Base-by-base conservation (phyloP, 2,329 filamentous ascomycete species). In the Stromatinia cepivora region DNA sequence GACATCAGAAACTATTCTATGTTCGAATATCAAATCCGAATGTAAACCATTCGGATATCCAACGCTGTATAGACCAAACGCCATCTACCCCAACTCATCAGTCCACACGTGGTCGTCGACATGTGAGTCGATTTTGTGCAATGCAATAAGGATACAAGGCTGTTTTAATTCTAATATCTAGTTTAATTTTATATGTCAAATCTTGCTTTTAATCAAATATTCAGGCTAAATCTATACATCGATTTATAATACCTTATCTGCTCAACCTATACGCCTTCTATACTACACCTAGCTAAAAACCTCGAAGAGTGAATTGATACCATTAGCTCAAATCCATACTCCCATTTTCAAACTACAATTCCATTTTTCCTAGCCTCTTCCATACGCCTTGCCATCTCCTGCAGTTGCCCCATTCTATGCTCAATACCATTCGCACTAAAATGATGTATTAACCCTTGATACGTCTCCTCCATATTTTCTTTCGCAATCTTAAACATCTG, bases 401-500 rank as follows among this genome's bases (percentile, higher is more conserved):
- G 28, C 54, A 69, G 50, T 17, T 50, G 39, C 28, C 5, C 28
- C 31, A 57, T 4, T 17, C 59, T 31, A 15, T 70, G 15, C 5
- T 72, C 69, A 63, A 57, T 57, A 15, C 73, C 73, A 64, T 34
- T 28, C 4, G 72, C 70, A 67, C 72, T 75, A 57, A 75, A 75
- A 64, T 73, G 74, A 1, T 62, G 36, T 34, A 61, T n/a, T 46
- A 73, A 57, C 5, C 71, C 70, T 28, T 72, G n/a, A 59, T 62
- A 71, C 8, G 72, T 75, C 67, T 73, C 74, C 52, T 72, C 66
- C 64, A 67, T 67, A 58, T 70, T 71, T 67, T 70, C 39, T 36
- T 73, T 71, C 17, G 62, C 75, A 1, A 72, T 64, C 34, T 70
- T 59, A 53, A 76, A 75, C 74, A 75, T 75, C 10, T 42, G 28